Evolutionary conservation across 2,329 filamentous ascomycete species (phyloP), one percentile per base, ranked within the genome.

Genomic region (Xylaria sp.): DNA sequence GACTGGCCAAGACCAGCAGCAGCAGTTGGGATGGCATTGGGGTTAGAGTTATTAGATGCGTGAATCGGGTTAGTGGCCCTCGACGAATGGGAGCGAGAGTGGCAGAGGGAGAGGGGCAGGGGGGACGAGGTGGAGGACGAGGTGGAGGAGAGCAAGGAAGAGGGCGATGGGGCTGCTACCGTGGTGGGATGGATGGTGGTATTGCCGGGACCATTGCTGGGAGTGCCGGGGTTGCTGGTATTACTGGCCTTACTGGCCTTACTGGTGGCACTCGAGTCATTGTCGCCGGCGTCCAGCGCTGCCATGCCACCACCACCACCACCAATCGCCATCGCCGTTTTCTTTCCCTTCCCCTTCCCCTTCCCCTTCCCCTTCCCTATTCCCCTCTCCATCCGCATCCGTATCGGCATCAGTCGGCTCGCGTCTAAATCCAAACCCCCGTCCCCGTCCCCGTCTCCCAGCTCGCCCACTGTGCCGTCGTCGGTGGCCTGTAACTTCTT

Each of bases 1-100:
- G 84, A 86, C 68, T 78, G 72, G 75, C 74, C 63, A 73, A 77
- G 73, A 61, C 61, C 49, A 66, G 69, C 73, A 65, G 72, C 17
- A 29, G n/a, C 6, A 39, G 17, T 42, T 7, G 51, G 45, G 45
- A 42, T 27, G 27, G 33, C 38, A 50, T 56, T 36, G 39, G 31
- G 13, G 38, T 49, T 36, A 54, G 38, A 33, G 39, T 57, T 56
- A 57, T 65, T 49, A 53, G 25, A 17, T 42, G 66, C 13, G 51
- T 67, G 57, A 63, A 67, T 66, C 17, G 66, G 68, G 68, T 69
- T 70, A 68, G 68, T 22, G 38, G 58, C 20, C 13, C 39, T 59
- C 38, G 38, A 51, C 53, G 66, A 63, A 66, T 70, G 62, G 53
- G 67, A 31, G 38, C 50, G 17, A 33, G 60, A 38, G 38, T 56